Conservation (phyloP, 352 stramenopile genomes). For the Globisporangium barbulae region DNA sequence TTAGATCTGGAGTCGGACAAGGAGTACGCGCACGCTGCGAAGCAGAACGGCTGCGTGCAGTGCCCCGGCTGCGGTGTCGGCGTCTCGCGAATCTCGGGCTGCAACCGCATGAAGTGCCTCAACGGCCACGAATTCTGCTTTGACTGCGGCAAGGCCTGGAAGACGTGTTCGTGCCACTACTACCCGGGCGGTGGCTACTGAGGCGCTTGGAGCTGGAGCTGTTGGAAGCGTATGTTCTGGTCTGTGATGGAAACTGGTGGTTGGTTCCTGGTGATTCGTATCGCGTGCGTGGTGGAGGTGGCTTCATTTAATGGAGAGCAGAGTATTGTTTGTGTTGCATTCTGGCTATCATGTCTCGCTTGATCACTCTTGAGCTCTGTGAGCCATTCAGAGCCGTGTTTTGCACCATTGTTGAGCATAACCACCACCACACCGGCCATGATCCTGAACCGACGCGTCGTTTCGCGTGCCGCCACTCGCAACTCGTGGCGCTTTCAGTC, state of each 20-base stretch:
- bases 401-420: background rate
- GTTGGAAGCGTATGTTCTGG: background rate
- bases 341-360: background rate
- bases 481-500: background rate
- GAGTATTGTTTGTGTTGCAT: too few species aligned
- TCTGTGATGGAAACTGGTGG: background rate
- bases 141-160: constrained; percentile 32
- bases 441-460: background rate
- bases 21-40: constrained; percentile 47
- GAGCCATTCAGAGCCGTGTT: background rate
- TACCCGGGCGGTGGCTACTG: background rate
- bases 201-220: background rate
- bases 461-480: background rate
- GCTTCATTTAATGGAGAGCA: too few species aligned
- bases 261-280: background rate
- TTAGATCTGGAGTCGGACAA: constrained; percentile 48
- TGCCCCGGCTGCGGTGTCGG: constrained; percentile 71
- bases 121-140: constrained; percentile 69
- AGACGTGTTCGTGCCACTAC: constrained; percentile 10
- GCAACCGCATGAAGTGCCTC: constrained; percentile 56
- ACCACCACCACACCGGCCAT: background rate
- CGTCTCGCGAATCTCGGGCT: constrained; percentile 47
- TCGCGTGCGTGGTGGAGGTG: background rate
- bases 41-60: constrained; percentile 33
- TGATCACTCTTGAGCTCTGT: background rate